Conservation (phyloP, 2,329 filamentous ascomycete genomes). For the Pseudogymnoascus verrucosus region DNA sequence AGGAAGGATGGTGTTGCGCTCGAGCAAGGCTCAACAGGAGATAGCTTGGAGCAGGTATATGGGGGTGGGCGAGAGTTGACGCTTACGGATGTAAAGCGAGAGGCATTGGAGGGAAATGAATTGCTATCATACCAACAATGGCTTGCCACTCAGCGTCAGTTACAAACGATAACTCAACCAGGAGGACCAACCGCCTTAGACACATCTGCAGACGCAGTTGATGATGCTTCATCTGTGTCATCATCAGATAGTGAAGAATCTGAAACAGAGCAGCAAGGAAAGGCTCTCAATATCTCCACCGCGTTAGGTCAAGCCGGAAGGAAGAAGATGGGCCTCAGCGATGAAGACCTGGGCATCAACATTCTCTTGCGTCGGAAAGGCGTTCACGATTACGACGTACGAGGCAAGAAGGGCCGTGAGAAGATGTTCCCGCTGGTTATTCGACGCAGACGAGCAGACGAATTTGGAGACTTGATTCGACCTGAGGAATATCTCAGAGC, state of each 20-base stretch:
- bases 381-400: conserved; percentile 88
- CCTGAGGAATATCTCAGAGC: conserved; percentile 90
- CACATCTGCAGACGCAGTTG: conserved; percentile 62
- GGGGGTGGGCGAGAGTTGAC: conserved; percentile 55
- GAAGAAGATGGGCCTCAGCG: conserved; percentile 77
- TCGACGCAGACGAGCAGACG: conserved; percentile 70
- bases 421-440: conserved; percentile 85
- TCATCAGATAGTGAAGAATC: conserved; percentile 83
- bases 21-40: conserved; percentile 44
- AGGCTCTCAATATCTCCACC: conserved; percentile 80
- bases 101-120: conserved; percentile 67
- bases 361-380: conserved; percentile 81
- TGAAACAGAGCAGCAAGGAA: conserved; percentile 83
- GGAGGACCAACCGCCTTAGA: conserved; percentile 62
- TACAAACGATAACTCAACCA: conserved; percentile 71
- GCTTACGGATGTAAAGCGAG: conserved; percentile 52
- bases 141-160: conserved; percentile 76
- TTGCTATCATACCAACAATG: conserved; percentile 82
- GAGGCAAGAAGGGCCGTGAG: conserved; percentile 85
- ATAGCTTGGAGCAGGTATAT: conserved; percentile 58
- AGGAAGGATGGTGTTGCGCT: conserved; percentile 54
- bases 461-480: conserved; percentile 89
- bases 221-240: conserved; percentile 79
- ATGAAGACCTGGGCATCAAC: conserved; percentile 87
- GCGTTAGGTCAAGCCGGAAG: conserved; percentile 75